Conservation (phyloP, 495 filamentous ascomycete species). For the Lasiosphaeria miniovina region DNA sequence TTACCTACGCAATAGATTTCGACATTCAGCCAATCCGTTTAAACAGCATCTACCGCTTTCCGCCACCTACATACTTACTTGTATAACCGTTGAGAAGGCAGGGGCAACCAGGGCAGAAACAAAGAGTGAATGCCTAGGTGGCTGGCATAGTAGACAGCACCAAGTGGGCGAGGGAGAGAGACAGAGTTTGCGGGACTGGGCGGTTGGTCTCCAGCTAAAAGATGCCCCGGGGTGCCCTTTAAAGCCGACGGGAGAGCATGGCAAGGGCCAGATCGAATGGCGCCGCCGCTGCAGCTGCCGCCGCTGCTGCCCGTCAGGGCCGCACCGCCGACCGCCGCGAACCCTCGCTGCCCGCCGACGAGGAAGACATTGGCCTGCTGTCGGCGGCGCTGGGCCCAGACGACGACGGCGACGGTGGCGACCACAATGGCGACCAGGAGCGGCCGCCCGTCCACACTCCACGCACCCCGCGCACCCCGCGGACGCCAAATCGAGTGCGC, state of each 20-base stretch:
- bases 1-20: no score
- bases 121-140: no score
- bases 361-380: constrained; percentile 48
- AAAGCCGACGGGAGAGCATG: constrained; percentile 29
- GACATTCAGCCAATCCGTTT: no score
- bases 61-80: no score
- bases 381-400: constrained; percentile 30
- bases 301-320: not conserved
- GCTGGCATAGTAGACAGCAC: not conserved
- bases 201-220: constrained; percentile 20
- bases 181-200: not conserved
- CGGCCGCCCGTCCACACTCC: no score
- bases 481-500: constrained; percentile 81
- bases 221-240: constrained; percentile 31
- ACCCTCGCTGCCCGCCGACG: constrained; percentile 17
- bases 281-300: constrained; percentile 21
- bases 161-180: not conserved
- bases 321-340: not conserved
- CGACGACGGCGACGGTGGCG: constrained; percentile 11
- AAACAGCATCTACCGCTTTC: no score
- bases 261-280: constrained; percentile 42
- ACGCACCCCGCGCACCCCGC: constrained; percentile 30
- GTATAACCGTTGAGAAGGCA: no score
- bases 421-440: not conserved
- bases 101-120: no score